phyloP scores from a whole-genome alignment of 2,329 filamentous ascomycete species.

The Huntiella omanensis region DNA sequence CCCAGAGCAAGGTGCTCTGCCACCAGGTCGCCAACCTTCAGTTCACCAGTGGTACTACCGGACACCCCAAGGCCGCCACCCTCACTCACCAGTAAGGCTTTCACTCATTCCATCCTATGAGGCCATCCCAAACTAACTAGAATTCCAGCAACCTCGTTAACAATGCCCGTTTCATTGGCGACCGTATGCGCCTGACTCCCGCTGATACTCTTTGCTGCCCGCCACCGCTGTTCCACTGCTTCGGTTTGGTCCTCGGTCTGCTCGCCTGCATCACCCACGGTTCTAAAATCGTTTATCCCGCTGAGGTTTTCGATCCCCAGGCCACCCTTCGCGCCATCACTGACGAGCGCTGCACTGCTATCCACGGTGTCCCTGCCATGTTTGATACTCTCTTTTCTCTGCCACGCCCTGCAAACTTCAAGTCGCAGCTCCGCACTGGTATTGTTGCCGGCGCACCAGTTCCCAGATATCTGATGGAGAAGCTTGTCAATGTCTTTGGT shows the following conservation, averaged over 20 bases:
- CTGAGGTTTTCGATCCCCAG: slow-evolving; percentile 51
- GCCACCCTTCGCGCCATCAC: slow-evolving; percentile 48
- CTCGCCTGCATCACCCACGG: slow-evolving; percentile 57
- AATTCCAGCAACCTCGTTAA: slow-evolving; percentile 36
- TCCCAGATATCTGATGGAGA: slow-evolving; percentile 54
- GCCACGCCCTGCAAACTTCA: slow-evolving; percentile 22
- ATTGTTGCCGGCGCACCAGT: slow-evolving; percentile 67
- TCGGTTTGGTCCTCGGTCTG: slow-evolving; percentile 60
- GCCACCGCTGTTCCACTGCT: slow-evolving; percentile 72
- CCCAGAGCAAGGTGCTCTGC: slow-evolving; percentile 36
- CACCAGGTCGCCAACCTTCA: slow-evolving; percentile 56
- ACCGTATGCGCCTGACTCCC: slow-evolving; percentile 50
- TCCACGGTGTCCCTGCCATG: slow-evolving; percentile 74
- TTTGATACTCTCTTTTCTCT: slow-evolving; percentile 47
- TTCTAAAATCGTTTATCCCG: slow-evolving; percentile 56
- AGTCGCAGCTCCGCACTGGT: slow-evolving; percentile 45
- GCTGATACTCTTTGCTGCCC: slow-evolving; percentile 60
- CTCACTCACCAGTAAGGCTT: slow-evolving; percentile 44
- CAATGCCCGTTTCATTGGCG: slow-evolving; percentile 52
- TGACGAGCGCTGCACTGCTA: slow-evolving; percentile 49
- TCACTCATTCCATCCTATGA: background rate
- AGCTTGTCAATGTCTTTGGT: slow-evolving; percentile 49
- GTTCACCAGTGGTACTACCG: slow-evolving; percentile 60
- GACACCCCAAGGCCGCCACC: slow-evolving; percentile 56
- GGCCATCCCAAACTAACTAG: slow-evolving; percentile 1